Evolutionary conservation across 2,329 filamentous ascomycete species (phyloP).

Genomic region (Alternaria metachromatica): DNA sequence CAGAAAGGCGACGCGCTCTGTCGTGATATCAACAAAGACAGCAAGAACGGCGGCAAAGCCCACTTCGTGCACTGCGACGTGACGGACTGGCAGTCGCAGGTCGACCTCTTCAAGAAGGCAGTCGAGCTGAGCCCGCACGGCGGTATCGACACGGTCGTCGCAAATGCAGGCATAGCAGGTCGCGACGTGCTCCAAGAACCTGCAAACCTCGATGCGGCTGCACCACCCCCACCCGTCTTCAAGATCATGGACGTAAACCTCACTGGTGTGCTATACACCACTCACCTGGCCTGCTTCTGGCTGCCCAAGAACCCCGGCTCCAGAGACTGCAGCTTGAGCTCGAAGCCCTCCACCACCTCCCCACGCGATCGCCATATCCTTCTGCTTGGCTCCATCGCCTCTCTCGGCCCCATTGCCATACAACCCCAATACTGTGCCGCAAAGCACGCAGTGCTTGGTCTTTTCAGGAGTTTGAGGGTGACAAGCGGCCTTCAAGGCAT

Average conservation of each 20-base stretch:
- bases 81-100: conserved; percentile 68
- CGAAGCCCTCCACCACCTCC: conserved; percentile 30
- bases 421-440: conserved; percentile 64
- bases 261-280: conserved; percentile 69
- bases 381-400: conserved; percentile 68
- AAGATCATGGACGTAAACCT: conserved; percentile 68
- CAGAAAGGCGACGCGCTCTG: conserved; percentile 62
- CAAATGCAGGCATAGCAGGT: conserved; percentile 69
- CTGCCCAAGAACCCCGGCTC: conserved; percentile 60
- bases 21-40: conserved; percentile 56
- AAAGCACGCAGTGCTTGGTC: conserved; percentile 71
- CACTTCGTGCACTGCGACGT: conserved; percentile 70
- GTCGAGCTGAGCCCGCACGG: conserved; percentile 60
- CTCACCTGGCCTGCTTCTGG: conserved; percentile 68
- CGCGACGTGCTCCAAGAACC: conserved; percentile 57
- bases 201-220: conserved; percentile 51
- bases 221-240: conserved; percentile 59
- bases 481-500: conserved; percentile 59
- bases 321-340: conserved; percentile 38
- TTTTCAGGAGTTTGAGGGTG: conserved; percentile 66
- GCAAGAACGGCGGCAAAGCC: conserved; percentile 53
- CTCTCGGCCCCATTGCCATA: conserved; percentile 51
- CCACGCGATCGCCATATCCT: conserved; percentile 65
- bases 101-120: conserved; percentile 67
- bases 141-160: conserved; percentile 68